Evolutionary conservation across 2,329 filamentous ascomycete genomes (phyloP), one percentile per base, ranked within the genome.

Genomic region (Pyrenochaeta sp.): DNA sequence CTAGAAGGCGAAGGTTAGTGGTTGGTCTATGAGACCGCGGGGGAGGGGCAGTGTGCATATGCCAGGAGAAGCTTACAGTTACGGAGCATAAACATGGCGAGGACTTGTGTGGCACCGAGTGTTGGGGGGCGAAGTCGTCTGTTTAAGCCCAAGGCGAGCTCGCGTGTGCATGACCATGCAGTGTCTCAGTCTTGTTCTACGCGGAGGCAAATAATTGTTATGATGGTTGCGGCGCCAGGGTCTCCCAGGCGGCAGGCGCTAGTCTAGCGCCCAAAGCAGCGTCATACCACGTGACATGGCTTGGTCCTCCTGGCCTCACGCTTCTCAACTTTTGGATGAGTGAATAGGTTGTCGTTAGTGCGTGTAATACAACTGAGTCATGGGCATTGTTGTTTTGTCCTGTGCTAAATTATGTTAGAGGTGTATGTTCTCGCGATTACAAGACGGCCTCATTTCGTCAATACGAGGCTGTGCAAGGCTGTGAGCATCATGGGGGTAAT

Each of bases 1-100:
- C 90, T 95, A 67, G 44, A 39, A 21, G 35, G 30, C 51, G 31
- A 15, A 23, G 17, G 51, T 68, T 52, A 66, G 63, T n/a, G 53
- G 53, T 52, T 48, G 32, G 35, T 27, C 43, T 35, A 44, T 44
- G 51, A 49, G 44, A 56, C 53, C 46, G 61, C 44, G 61, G 65
- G 60, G 65, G 61, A 58, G 64, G 64, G 64, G 65, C 32, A 58
- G 36, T n/a, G n/a, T n/a, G 38, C 35, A 60, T 24, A 53, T 23
- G 43, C 41, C 48, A 54, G 52, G 53, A n/a, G n/a, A 60, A 55
- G 65, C 63, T 51, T 59, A 71, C 68, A 53, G 60, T 70, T 71
- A 26, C 68, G 65, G 58, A 72, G 68, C 68, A 72, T 71, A 50
- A 72, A 72, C 69, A 72, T 72, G 63, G 49, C 63, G 62, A 49